Evolutionary conservation across 1,284 basidiomycete genomes (phyloP).

Genomic region (Cryptococcus hybrid): DNA sequence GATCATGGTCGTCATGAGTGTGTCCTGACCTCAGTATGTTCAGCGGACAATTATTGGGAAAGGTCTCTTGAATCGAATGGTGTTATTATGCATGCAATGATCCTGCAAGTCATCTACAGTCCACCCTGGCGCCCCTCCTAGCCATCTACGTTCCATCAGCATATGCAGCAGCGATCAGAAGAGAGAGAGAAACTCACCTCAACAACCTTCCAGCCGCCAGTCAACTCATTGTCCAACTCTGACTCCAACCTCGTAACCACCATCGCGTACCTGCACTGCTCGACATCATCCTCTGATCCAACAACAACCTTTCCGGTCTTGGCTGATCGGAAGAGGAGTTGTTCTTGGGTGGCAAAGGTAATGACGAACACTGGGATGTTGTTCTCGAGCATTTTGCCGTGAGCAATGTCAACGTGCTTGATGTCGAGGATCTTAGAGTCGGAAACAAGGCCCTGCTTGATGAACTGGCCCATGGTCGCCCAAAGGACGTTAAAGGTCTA

Average conservation of each 20-base stretch:
- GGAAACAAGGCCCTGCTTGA: conserved; percentile 82
- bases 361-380: conserved; percentile 88
- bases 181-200: conserved; percentile 62
- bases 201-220: conserved; percentile 97
- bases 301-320: conserved; percentile 81
- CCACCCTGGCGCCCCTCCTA: conserved; percentile 26
- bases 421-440: conserved; percentile 93
- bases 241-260: conserved; percentile 84
- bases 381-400: conserved; percentile 84
- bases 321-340: conserved; percentile 85
- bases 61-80: background rate
- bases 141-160: conserved; percentile 25
- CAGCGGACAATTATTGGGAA: no score
- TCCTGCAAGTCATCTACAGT: conserved; percentile 4
- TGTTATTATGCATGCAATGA: conserved; percentile 3
- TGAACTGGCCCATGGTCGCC: conserved; percentile 95
- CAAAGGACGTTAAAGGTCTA: conserved; percentile 95
- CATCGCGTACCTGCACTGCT: conserved; percentile 89
- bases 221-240: conserved; percentile 85
- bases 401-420: conserved; percentile 79
- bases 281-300: conserved; percentile 84
- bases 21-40: no score
- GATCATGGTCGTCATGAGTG: no score
- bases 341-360: conserved; percentile 90
- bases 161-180: background rate